Evolutionary conservation across 768 basidiomycete genomes (phyloP), one percentile per base, ranked within the genome.

Genomic region (Asterophora lycoperdoides): DNA sequence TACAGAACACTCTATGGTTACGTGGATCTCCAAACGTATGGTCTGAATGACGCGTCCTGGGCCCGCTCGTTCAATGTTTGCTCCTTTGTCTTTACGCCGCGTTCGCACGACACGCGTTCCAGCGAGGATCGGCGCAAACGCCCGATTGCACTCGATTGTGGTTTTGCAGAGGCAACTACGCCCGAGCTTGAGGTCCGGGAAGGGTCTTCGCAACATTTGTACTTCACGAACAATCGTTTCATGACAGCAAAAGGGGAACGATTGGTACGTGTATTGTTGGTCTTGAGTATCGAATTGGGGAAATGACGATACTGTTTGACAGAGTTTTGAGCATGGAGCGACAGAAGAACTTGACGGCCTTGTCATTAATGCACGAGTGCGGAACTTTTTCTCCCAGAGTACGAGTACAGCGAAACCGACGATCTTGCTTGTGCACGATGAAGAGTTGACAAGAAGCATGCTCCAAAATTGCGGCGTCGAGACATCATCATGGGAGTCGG

Each of bases 381-480:
- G 56, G 32, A 46, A 48, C 14, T 51, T 67, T 17, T 68, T 71
- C 39, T 51, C 49, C 26, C 41, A 48, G 8, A 35, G 48, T 26
- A 47, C 48, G 4, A 18, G 41, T 2, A 37, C 26, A 8, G 35
- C 14, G 14, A 40, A 15, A 15, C 78, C 79, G 0, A 57, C 72
- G 42, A 55, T 82, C 19, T 59, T 83, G 5, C 68, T 83, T 6
- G 75, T 81, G 3, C 67, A 75, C 36, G 65, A 75, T 20, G 66
- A 72, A 49, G 59, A 68, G 34, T 59, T 70, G 52, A 68, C 75
- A 0, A 55, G 63, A 5, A 65, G 64, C n/a, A 61, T 72, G 8
- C 64, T 83, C 6, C 54, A 54, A 14, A 69, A 67, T 26, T 63
- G 74, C 10, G 74, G 72, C 9, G 60, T 81, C 14, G 66, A 79